Evolutionary conservation across 2,329 filamentous ascomycete genomes (phyloP).

Genomic region (Talaromyces pinophilus): DNA sequence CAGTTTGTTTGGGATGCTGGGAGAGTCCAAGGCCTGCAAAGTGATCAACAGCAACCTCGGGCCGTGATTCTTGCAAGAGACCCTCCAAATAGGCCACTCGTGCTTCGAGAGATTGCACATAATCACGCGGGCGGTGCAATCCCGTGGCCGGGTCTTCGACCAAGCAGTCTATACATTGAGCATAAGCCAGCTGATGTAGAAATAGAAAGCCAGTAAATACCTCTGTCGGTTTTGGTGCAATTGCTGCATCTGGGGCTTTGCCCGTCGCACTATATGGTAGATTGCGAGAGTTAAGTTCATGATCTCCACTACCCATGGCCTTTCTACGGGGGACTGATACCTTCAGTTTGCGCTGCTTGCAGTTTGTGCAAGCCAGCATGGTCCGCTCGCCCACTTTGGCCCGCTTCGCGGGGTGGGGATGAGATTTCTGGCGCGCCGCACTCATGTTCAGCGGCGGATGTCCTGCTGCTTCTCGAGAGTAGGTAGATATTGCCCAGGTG

Average conservation of each 20-base stretch:
- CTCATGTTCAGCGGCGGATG: conserved; percentile 41
- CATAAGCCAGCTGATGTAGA: not conserved
- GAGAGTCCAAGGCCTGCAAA: conserved; percentile 1
- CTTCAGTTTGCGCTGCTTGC: conserved; percentile 33
- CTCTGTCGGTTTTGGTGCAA: conserved; percentile 28
- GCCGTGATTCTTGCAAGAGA: conserved; percentile 32
- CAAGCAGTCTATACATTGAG: conserved; percentile 32
- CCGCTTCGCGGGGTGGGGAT: conserved; percentile 26
- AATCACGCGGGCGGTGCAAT: conserved; percentile 36
- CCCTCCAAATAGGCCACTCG: conserved; percentile 33
- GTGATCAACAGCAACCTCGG: conserved; percentile 26
- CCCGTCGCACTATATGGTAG: conserved; percentile 27
- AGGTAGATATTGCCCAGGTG: conserved; percentile 24
- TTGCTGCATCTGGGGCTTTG: conserved; percentile 33
- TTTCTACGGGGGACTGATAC: conserved; percentile 16
- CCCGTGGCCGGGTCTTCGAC: conserved; percentile 43
- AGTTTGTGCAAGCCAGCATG: conserved; percentile 30
- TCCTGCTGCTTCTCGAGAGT: not conserved
- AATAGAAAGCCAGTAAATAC: conserved; percentile 19
- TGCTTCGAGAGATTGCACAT: conserved; percentile 32
- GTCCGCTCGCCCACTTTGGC: conserved; percentile 31
- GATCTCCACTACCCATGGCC: not conserved
- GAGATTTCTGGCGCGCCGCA: conserved; percentile 15
- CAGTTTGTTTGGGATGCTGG: not conserved
- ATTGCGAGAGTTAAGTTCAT: not conserved